Evolutionary conservation across 148 eudicot species (phyloP).

Genomic region (Nepenthes gracilis): DNA sequence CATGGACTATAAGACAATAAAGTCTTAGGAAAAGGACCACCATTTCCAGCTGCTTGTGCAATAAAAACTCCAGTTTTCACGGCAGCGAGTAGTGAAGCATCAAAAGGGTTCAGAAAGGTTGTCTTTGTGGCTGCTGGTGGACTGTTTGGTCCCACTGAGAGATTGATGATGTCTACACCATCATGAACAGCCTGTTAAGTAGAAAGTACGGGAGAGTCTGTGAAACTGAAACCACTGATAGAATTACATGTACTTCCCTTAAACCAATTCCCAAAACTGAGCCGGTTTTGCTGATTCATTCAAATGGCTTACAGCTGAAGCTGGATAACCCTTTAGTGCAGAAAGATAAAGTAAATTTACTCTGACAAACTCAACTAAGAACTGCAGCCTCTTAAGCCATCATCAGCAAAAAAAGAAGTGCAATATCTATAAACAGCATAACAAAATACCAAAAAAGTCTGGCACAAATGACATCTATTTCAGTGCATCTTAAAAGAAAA

Average conservation of each 20-base stretch:
- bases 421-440: no score
- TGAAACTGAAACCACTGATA: background rate
- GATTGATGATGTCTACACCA: conserved; percentile 95
- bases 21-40: conserved; percentile 88
- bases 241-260: background rate
- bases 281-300: no score
- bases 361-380: no score
- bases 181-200: conserved; percentile 86
- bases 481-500: no score
- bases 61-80: conserved; percentile 95
- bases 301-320: no score
- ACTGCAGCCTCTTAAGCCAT: no score
- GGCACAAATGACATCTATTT: no score
- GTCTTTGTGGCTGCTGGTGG: conserved; percentile 88
- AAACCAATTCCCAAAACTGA: background rate
- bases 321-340: no score
- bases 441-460: no score
- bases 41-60: conserved; percentile 97
- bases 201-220: conserved; percentile 3
- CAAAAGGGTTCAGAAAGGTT: conserved; percentile 87
- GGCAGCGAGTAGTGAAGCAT: conserved; percentile 76
- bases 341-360: no score
- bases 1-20: conserved; percentile 94
- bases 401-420: no score
- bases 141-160: conserved; percentile 93